These are phyloP conservation scores for Tulasnella sp. DNA, from an alignment of 768 basidiomycete genomes.

Conservation along the genomic window DNA sequence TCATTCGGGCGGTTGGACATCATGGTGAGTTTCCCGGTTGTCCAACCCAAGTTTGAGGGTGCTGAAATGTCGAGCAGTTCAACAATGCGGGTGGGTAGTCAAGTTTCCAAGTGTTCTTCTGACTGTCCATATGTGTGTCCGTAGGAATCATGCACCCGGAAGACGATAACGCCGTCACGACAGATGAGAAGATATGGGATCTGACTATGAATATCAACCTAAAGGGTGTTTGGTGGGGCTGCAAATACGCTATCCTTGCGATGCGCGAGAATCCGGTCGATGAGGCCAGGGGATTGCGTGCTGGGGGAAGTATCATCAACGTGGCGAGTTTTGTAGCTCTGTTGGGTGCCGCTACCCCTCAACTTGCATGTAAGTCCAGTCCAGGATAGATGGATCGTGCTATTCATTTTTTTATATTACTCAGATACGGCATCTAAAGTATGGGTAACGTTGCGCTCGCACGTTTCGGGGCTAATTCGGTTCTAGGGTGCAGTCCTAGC, in stretches of 20 bases:
- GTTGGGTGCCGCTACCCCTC: constrained; percentile 93
- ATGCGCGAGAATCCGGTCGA: constrained; percentile 91
- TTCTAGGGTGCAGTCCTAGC: constrained; percentile 81
- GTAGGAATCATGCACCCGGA: constrained; percentile 94
- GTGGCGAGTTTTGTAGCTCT: constrained; percentile 95
- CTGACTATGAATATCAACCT: constrained; percentile 87
- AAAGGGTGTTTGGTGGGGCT: constrained; percentile 99
- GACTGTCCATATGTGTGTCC: neutral
- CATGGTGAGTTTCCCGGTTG: constrained; percentile 46
- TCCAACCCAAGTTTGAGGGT: neutral
- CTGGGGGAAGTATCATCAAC: constrained; percentile 85
- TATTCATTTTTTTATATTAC: constrained; percentile 2
- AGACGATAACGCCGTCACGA: constrained; percentile 91
- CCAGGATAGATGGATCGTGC: neutral
- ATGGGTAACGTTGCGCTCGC: neutral
- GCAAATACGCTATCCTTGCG: constrained; percentile 92
- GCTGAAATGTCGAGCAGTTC: constrained; percentile 40
- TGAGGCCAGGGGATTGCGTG: constrained; percentile 60
- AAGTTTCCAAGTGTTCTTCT: neutral
- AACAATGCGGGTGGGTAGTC: constrained; percentile 64
- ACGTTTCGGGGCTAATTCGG: neutral
- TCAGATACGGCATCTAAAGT: constrained; percentile 26
- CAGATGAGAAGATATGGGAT: constrained; percentile 94
- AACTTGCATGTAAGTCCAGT: constrained; percentile 76
- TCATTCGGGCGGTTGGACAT: constrained; percentile 91